Conservation (phyloP, 2,329 filamentous ascomycete genomes). For the Calonectria naviculata region DNA sequence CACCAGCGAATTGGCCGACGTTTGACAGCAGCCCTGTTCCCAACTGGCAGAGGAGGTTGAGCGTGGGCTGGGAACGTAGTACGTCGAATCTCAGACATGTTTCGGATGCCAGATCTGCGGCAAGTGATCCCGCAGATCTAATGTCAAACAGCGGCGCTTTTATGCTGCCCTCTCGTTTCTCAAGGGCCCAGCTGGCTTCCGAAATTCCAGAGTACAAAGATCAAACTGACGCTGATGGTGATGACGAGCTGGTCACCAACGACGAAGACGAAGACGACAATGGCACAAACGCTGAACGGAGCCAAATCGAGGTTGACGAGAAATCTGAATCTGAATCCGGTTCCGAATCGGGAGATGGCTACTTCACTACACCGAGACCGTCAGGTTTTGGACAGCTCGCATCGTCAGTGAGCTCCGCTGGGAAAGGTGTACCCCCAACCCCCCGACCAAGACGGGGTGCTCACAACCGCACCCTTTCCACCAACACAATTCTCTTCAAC, state of each 20-base stretch:
- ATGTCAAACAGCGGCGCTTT: constrained; percentile 62
- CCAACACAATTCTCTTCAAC: constrained; percentile 86
- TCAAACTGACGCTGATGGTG: constrained; percentile 86
- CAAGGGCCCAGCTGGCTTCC: constrained; percentile 51
- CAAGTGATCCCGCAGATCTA: constrained; percentile 74
- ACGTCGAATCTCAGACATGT: constrained; percentile 58
- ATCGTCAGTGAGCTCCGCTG: constrained; percentile 48
- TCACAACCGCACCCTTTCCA: constrained; percentile 81
- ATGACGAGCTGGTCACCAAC: constrained; percentile 89
- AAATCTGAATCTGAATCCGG: constrained; percentile 37
- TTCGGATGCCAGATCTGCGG: constrained; percentile 68
- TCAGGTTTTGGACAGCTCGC: constrained; percentile 52
- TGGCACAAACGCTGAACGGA: constrained; percentile 53
- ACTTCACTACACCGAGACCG: constrained; percentile 65
- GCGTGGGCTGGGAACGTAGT: constrained; percentile 60
- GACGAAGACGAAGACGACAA: constrained; percentile 76
- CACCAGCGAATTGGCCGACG: constrained; percentile 61
- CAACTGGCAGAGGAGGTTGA: constrained; percentile 65
- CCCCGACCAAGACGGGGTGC: constrained; percentile 52
- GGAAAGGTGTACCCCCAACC: constrained; percentile 40
- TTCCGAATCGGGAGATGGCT: constrained; percentile 57
- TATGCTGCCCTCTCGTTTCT: constrained; percentile 41
- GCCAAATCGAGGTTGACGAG: constrained; percentile 39
- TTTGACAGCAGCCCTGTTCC: constrained; percentile 57
- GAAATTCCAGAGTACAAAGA: constrained; percentile 58